Evolutionary conservation across 1,284 basidiomycete genomes (phyloP).

Genomic region (Sanghuangporus sanghuang): DNA sequence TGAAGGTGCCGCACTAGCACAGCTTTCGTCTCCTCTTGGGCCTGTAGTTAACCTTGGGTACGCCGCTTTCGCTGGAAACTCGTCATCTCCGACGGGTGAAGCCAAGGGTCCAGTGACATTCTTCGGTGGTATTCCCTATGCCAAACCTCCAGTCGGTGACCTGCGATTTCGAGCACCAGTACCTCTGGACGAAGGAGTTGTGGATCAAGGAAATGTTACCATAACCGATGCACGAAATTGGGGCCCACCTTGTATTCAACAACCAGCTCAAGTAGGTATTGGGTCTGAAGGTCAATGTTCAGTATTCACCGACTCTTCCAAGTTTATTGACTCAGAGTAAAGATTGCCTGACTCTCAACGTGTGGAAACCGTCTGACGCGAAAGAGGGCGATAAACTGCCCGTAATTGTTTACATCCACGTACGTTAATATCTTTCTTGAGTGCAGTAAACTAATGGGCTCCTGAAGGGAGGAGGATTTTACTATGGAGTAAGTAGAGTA

Average conservation of each 20-base stretch:
- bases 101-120: slow-evolving; percentile 34
- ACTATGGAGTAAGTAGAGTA: slow-evolving; percentile 24
- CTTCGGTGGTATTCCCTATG: slow-evolving; percentile 50
- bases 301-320: not conserved
- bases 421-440: slow-evolving; percentile 17
- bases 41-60: slow-evolving; percentile 47
- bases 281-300: slow-evolving; percentile 33
- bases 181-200: slow-evolving; percentile 35
- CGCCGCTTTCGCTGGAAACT: slow-evolving; percentile 40
- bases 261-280: slow-evolving; percentile 36
- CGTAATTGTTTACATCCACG: slow-evolving; percentile 42
- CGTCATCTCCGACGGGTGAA: slow-evolving; percentile 34
- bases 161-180: slow-evolving; percentile 46
- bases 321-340: not conserved
- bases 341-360: slow-evolving; percentile 50
- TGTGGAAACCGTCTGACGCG: slow-evolving; percentile 43
- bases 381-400: slow-evolving; percentile 39
- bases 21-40: slow-evolving; percentile 18
- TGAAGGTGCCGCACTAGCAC: not conserved
- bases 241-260: slow-evolving; percentile 38
- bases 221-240: slow-evolving; percentile 38
- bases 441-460: not conserved
- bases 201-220: slow-evolving; percentile 14
- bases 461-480: slow-evolving; percentile 38
- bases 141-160: slow-evolving; percentile 47